Base-by-base conservation (phyloP, 257 asterid species). In the Coffea eugenioides region DNA sequence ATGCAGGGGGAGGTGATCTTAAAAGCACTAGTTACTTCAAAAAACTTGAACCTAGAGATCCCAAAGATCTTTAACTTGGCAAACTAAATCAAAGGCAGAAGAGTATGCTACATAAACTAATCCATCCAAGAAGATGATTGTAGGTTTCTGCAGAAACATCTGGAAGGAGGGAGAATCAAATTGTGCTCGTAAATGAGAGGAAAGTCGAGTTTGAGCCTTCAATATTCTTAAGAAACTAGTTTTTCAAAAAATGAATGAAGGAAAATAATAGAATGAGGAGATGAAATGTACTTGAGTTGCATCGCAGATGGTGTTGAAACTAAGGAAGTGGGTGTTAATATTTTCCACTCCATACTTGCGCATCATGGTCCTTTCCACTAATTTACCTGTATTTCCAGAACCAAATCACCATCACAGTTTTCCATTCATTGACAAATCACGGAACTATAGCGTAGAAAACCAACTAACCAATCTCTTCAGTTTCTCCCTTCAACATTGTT, bases 261-360 rank as follows among this genome's bases (percentile, higher is more conserved):
- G 54, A 74, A 80, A 70, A 21, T 57, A 39, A 43, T n/a, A 15
- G 23, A 61, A 73, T 36, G 15, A 74, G 39, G 43, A 62, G 25
- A 66, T 3, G 34, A 54, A 67, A 39, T 49, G 84, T 91, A 96
- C 99, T 86, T 96, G 99, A 82, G 99, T 96, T 23, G 99, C 99
- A 87, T 96, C 97, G 3, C 99, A 96, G 43, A 96, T 96, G 49
- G 99, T 96, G 92, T 96, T 94, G 91, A 96, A 96, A 86, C 99
- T 96, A 75, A 91, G 82, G 89, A 94, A 96, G 93, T 96, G 97
- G 80, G 84, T 48, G 82, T 91, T 92, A 81, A 94, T 59, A 85
- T 94, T 94, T 88, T 89, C 92, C 62, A 96, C 97, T 70, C 99
- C 99, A 75, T 83, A 87, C 88, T 92, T 96, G 65, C 86, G 92